Conservation (phyloP, 108 stramenopile genomes). For the Ochromonas danica region DNA sequence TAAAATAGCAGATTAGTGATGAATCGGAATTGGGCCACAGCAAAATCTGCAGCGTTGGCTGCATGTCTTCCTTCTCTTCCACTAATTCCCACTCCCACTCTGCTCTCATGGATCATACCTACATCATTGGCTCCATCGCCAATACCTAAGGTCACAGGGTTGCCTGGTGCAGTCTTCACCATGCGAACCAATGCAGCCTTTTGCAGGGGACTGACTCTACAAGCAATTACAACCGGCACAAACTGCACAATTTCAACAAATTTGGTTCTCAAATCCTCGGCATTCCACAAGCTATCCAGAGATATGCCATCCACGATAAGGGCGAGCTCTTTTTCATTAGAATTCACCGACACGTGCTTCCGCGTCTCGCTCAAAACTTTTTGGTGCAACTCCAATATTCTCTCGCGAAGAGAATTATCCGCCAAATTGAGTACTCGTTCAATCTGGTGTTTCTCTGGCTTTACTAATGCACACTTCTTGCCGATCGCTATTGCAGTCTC, state of each 20-base stretch:
- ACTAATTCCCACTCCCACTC: constrained; percentile 88
- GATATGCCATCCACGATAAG: constrained; percentile 88
- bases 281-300: constrained; percentile 60
- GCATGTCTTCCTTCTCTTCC: constrained; percentile 90
- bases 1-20: constrained; percentile 81
- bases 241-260: constrained; percentile 74
- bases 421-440: background rate
- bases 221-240: constrained; percentile 64
- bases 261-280: constrained; percentile 13
- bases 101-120: constrained; percentile 92
- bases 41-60: constrained; percentile 33
- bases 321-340: constrained; percentile 51
- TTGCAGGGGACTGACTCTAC: constrained; percentile 58
- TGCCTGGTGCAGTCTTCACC: constrained; percentile 51
- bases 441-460: background rate
- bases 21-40: constrained; percentile 51
- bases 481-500: constrained; percentile 41
- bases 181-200: constrained; percentile 60
- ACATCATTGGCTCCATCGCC: constrained; percentile 98
- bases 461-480: constrained; percentile 1
- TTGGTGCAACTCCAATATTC: background rate
- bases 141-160: constrained; percentile 89
- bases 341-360: background rate
- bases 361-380: background rate
- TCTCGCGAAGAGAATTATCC: background rate